These are phyloP conservation scores for Coleophoma eucalyptorum DNA, from an alignment of 2,329 filamentous ascomycete genomes.

Conservation along the genomic window DNA sequence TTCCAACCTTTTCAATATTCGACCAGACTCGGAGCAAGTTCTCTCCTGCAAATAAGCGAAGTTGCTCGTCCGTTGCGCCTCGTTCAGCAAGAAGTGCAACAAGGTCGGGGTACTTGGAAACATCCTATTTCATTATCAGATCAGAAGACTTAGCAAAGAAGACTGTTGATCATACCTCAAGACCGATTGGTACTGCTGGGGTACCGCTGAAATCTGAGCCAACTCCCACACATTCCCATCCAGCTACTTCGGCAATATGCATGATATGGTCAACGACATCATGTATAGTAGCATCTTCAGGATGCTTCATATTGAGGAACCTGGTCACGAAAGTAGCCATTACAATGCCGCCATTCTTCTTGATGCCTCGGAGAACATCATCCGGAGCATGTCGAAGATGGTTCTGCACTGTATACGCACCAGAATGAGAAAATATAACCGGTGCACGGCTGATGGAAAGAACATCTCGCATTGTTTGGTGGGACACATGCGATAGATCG, in stretches of 20 bases:
- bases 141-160: neutral
- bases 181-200: constrained; percentile 43
- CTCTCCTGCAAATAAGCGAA: constrained; percentile 51
- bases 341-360: constrained; percentile 51
- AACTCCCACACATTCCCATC: constrained; percentile 63
- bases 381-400: constrained; percentile 65
- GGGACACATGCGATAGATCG: constrained; percentile 60
- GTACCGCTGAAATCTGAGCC: constrained; percentile 64
- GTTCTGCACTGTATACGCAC: constrained; percentile 52
- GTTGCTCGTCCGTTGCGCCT: constrained; percentile 54
- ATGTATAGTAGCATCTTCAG: constrained; percentile 49
- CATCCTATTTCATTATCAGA: constrained; percentile 41
- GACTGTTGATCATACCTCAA: neutral
- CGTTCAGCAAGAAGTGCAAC: constrained; percentile 52
- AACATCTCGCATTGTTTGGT: constrained; percentile 60
- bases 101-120: constrained; percentile 57
- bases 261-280: constrained; percentile 61
- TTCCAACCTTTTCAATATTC: constrained; percentile 40
- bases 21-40: constrained; percentile 62
- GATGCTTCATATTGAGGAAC: constrained; percentile 33
- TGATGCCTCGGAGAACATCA: constrained; percentile 55
- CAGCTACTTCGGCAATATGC: constrained; percentile 58
- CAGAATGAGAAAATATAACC: constrained; percentile 64
- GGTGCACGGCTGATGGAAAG: constrained; percentile 47
- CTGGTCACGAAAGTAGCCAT: constrained; percentile 37